These are phyloP conservation scores for Hippophae tibetana DNA, from an alignment of 306 rosid genomes.

Conservation along the genomic window DNA sequence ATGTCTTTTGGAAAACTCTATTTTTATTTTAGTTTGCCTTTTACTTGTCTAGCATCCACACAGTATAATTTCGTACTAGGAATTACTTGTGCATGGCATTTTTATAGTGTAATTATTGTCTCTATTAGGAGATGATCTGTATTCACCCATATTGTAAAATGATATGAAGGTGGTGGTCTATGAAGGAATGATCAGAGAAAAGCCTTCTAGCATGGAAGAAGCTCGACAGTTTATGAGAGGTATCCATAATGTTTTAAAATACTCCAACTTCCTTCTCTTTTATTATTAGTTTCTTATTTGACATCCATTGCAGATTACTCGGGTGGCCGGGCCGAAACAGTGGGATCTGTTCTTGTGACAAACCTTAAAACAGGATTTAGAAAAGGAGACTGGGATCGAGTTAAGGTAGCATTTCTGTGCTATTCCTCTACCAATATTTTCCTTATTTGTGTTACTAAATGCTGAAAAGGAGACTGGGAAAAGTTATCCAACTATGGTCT, in stretches of 20 bases:
- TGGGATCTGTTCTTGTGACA: constrained; percentile 79
- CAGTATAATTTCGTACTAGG: too few relatives aligned
- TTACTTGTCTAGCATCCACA: too few relatives aligned
- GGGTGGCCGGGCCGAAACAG: constrained; percentile 73
- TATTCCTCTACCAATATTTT: not conserved
- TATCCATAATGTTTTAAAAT: constrained; percentile 19
- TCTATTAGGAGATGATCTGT: constrained; percentile 3
- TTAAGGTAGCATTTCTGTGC: constrained; percentile 43
- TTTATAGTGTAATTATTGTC: constrained; percentile 1
- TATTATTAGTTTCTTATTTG: constrained; percentile 3
- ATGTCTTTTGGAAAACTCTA: too few relatives aligned
- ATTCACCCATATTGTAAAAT: constrained; percentile 36
- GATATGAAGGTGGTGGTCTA: constrained; percentile 97
- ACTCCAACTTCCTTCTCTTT: constrained; percentile 2
- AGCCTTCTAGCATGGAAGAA: constrained; percentile 84
- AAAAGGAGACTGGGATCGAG: constrained; percentile 85
- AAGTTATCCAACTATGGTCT: not conserved
- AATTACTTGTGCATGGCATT: too few relatives aligned
- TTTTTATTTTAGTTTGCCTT: too few relatives aligned
- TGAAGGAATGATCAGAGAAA: constrained; percentile 83
- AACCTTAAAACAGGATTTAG: constrained; percentile 83
- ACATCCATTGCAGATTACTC: constrained; percentile 60
- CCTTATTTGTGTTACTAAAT: not conserved
- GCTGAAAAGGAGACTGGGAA: not conserved
- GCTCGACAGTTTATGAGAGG: constrained; percentile 86